Evolutionary conservation across 805 yeast species (phyloP).

Genomic region (Saccharomycopsis oosterbeekiorum): DNA sequence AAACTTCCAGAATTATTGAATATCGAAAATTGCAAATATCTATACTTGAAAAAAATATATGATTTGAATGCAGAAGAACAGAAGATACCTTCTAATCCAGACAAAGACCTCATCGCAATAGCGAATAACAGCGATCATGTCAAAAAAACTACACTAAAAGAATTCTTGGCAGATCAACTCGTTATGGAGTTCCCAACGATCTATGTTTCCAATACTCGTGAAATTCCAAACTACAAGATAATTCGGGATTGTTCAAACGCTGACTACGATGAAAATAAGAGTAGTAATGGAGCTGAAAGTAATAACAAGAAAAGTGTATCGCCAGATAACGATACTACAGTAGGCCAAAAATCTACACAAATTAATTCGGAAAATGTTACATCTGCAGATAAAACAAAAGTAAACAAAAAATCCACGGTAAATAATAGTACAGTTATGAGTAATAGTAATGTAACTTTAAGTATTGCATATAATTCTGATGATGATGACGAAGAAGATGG

Average conservation of each 20-base stretch:
- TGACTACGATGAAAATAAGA: too few relatives aligned
- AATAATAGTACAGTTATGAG: background rate
- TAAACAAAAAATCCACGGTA: background rate
- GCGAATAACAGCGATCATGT: background rate
- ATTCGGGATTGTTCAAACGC: background rate
- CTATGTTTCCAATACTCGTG: background rate
- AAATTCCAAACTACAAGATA: background rate
- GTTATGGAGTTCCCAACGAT: slow-evolving; percentile 17
- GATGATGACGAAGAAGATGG: background rate
- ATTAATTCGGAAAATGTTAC: background rate
- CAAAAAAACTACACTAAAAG: background rate
- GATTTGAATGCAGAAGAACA: background rate
- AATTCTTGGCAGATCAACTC: background rate
- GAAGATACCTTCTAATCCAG: background rate
- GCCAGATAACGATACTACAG: background rate
- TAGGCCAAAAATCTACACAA: background rate
- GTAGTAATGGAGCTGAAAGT: too few relatives aligned
- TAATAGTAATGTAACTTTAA: background rate
- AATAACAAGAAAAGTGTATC: background rate
- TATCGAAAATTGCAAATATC: background rate
- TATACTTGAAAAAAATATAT: background rate
- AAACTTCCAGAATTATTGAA: background rate
- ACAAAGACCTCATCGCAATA: background rate
- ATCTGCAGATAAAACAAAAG: background rate
- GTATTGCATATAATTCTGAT: slow-evolving; percentile 1